These are phyloP conservation scores for Eragrostis nindensis DNA, from an alignment of 176 grass and related monocot species.

Conservation along the genomic window DNA sequence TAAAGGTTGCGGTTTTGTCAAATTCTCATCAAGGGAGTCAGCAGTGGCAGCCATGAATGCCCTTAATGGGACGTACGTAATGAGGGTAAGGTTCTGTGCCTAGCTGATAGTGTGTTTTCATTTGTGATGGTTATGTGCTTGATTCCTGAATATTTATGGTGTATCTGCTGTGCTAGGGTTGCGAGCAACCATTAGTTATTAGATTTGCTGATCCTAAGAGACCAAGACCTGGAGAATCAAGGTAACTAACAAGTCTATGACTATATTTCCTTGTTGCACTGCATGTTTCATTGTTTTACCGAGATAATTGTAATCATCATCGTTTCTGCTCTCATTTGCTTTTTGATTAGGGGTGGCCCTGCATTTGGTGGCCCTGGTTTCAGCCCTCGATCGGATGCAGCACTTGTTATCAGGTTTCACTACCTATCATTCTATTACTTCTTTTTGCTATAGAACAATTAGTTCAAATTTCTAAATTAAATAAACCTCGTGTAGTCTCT, in stretches of 20 bases:
- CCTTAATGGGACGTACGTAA: slow-evolving; percentile 84
- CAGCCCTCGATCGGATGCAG: slow-evolving; percentile 92
- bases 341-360: slow-evolving; percentile 82
- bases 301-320: slow-evolving; percentile 10
- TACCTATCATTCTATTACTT: slow-evolving; percentile 18
- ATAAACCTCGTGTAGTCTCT: neutral
- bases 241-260: slow-evolving; percentile 51
- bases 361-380: slow-evolving; percentile 96
- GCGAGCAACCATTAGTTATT: slow-evolving; percentile 94
- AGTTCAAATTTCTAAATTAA: slow-evolving; percentile 6
- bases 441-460: slow-evolving; percentile 24
- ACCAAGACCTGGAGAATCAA: slow-evolving; percentile 88
- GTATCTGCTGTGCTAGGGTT: slow-evolving; percentile 65
- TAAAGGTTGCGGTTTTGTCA: slow-evolving; percentile 96
- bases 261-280: slow-evolving; percentile 13
- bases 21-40: slow-evolving; percentile 84
- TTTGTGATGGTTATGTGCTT: slow-evolving; percentile 17
- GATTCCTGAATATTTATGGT: slow-evolving; percentile 31
- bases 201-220: slow-evolving; percentile 98
- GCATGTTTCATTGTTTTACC: slow-evolving; percentile 4
- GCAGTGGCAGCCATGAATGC: slow-evolving; percentile 81
- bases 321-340: slow-evolving; percentile 22
- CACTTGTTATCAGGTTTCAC: slow-evolving; percentile 94
- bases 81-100: slow-evolving; percentile 73
- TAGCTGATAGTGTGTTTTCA: neutral